Evolutionary conservation across 345 rosid species (phyloP).

Genomic region (Camelina hispida): DNA sequence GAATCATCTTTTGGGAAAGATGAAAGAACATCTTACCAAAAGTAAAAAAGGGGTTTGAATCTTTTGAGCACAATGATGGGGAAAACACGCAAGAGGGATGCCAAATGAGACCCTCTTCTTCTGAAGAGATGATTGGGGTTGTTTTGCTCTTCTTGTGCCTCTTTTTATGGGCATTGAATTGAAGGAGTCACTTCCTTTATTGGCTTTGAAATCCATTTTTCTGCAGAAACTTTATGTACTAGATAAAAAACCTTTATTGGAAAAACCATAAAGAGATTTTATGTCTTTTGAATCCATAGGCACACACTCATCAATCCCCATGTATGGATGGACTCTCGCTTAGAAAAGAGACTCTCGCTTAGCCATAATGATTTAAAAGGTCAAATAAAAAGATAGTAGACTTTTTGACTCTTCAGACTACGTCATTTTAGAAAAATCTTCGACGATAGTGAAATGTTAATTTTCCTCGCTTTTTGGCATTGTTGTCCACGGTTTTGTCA

Average conservation of each 20-base stretch:
- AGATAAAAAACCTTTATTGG: slow-evolving; percentile 18
- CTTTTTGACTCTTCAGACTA: no score
- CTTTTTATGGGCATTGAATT: slow-evolving; percentile 38
- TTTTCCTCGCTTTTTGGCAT: no score
- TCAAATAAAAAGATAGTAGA: no score
- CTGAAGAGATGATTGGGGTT: slow-evolving; percentile 15
- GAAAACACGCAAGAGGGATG: slow-evolving; percentile 21
- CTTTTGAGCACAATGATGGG: slow-evolving; percentile 29
- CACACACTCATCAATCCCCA: not conserved
- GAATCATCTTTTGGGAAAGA: slow-evolving; percentile 28
- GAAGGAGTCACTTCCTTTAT: slow-evolving; percentile 34
- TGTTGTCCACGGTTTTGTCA: no score
- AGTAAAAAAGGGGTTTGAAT: slow-evolving; percentile 18
- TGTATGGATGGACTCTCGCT: not conserved
- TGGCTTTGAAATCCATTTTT: slow-evolving; percentile 24
- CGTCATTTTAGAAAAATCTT: no score
- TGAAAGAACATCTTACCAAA: slow-evolving; percentile 44
- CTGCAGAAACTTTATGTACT: slow-evolving; percentile 21
- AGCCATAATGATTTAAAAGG: no score
- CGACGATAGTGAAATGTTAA: no score
- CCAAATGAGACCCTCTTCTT: slow-evolving; percentile 15
- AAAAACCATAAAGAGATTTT: not conserved
- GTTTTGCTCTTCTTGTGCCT: slow-evolving; percentile 40
- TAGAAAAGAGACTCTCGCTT: not conserved
- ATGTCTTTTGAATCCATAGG: not conserved